Evolutionary conservation across 2,329 filamentous ascomycete species (phyloP), one percentile per base, ranked within the genome.

Genomic region (Aplosporella prunicola): DNA sequence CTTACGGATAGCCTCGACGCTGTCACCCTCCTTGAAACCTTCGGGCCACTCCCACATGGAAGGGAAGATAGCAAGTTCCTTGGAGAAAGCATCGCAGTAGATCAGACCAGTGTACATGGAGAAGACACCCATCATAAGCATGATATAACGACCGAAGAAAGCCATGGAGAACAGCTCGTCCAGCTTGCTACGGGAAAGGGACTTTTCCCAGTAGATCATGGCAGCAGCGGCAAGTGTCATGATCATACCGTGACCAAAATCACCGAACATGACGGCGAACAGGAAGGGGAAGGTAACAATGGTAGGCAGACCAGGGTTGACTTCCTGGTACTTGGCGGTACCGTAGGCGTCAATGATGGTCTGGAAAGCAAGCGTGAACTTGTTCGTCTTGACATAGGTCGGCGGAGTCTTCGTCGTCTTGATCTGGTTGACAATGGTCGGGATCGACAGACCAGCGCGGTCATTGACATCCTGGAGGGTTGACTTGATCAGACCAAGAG

Each of bases 211-310:
- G 66, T 94, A 85, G 50, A 98, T 96, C 87, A 98, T 94, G 40
- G 87, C 85, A 39, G 78, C 55, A 10, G 91, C 84, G 40, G 86
- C 83, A 39, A 76, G 58, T 28, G 89, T 72, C 82, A 98, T 93
- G 60, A 98, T 82, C 47, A 80, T 62, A 47, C 89, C 91, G 56
- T 98, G 91, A 35, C 91, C 93, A 42, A 94, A 80, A 63, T 98
- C 91, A 69, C 91, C 93, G 57, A 98, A 98, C 91, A 98, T 98
- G 75, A 98, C 91, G 33, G 91, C 91, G 58, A 98, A 98, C 45
- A 98, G 71, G 71, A 98, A 98, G n/a, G 93, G 91, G 64, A 98
- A 98, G 5, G 91, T 98, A 46, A 98, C 80, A 48, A 96, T 87
- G 35, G 93, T 91, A 24, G 89, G 89, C 15, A 98, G 73, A 44